Evolutionary conservation across 306 rosid species (phyloP).

Genomic region (Pueraria montana): DNA sequence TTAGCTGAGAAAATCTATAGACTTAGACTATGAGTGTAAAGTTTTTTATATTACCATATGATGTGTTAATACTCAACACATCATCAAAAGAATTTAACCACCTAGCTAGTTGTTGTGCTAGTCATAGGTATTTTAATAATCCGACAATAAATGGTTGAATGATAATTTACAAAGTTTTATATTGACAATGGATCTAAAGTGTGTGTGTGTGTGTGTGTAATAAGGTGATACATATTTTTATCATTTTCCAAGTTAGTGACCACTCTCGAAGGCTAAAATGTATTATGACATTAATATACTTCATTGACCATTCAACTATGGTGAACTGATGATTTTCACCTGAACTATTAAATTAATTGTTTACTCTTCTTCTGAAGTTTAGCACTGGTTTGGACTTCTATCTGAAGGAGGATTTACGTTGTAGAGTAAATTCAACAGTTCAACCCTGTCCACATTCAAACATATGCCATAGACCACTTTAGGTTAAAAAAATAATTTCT

Average conservation of each 20-base stretch:
- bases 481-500: no score
- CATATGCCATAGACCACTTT: neutral
- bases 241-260: neutral
- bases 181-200: neutral
- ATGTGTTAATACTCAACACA: neutral
- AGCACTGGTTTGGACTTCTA: neutral
- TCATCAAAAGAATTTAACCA: neutral
- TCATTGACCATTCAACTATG: no score
- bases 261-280: neutral
- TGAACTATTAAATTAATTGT: slow-evolving; percentile 5
- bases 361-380: neutral
- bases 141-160: neutral
- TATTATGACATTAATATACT: no score
- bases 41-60: neutral
- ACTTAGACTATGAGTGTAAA: no score
- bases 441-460: neutral
- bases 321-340: neutral
- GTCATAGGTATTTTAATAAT: neutral
- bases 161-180: neutral
- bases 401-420: neutral
- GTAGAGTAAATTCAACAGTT: neutral
- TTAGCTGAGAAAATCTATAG: neutral
- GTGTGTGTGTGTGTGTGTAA: neutral
- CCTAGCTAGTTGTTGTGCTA: neutral
- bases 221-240: slow-evolving; percentile 4